These are phyloP conservation scores for Royoungia palumana DNA, from an alignment of 768 basidiomycete genomes.

Conservation along the genomic window DNA sequence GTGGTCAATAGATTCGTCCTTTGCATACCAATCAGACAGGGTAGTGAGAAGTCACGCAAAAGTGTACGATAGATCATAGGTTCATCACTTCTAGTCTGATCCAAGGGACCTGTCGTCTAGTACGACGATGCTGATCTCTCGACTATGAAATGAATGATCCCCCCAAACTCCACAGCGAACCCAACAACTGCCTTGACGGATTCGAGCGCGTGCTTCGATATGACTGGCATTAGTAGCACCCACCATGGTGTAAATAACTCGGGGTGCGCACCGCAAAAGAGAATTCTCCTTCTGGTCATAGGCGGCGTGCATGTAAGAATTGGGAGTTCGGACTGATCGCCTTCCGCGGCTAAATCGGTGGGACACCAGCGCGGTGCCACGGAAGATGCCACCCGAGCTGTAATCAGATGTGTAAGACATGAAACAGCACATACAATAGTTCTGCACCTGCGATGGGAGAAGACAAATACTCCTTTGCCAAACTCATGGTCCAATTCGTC, in stretches of 20 bases:
- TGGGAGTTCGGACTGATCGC: slow-evolving; percentile 36
- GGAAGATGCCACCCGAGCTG: slow-evolving; percentile 41
- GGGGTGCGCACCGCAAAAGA: slow-evolving; percentile 32
- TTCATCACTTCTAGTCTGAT: neutral
- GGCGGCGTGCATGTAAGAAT: slow-evolving; percentile 43
- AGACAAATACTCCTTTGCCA: slow-evolving; percentile 31
- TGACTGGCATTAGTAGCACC: slow-evolving; percentile 1
- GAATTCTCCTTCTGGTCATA: slow-evolving; percentile 37
- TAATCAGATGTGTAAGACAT: too few species aligned
- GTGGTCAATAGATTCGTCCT: slow-evolving; percentile 6
- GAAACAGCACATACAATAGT: slow-evolving; percentile 30
- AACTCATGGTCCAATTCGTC: slow-evolving; percentile 35
- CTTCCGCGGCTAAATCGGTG: slow-evolving; percentile 44
- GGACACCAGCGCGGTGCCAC: slow-evolving; percentile 43
- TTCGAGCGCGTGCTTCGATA: slow-evolving; percentile 47
- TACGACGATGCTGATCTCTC: too few species aligned
- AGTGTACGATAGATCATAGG: neutral
- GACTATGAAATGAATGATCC: slow-evolving; percentile 19
- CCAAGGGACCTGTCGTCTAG: too few species aligned
- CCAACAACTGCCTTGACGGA: slow-evolving; percentile 60
- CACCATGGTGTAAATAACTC: neutral
- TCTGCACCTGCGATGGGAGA: slow-evolving; percentile 13
- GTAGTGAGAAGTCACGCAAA: neutral
- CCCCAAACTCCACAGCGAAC: slow-evolving; percentile 51
- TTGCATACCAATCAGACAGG: slow-evolving; percentile 9